Base-by-base conservation (phyloP, 73 alveolate genomes). In the Effrenium voratum region DNA sequence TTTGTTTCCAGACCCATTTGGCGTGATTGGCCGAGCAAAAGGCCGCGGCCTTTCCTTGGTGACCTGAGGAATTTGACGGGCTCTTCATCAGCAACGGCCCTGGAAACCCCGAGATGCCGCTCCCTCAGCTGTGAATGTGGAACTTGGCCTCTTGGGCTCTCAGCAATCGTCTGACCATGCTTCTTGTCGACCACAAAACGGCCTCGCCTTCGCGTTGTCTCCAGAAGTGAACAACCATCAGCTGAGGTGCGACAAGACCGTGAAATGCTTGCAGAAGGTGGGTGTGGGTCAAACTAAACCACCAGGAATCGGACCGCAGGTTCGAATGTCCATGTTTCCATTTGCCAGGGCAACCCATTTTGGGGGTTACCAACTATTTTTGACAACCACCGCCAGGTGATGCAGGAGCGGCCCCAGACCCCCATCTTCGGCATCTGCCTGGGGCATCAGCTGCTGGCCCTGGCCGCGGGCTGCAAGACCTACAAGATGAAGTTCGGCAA, bases 401-500 rank as follows among this genome's bases (percentile, higher is more conserved):
- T 93, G 99, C 44, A 57, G 49, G 75, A 66, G 45, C 93, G 99
- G 32, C 93, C 98, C 24, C 55, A 49, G 26, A 38, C 45, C 63
- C 99, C 99, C 76, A 81, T 93, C 83, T 93, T 93, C 63, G 99
- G 99, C 47, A 93, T 93, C 47, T 93, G 99, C 94, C 60, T 93
- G 60, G 99, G 99, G 47, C 81, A 93, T 32, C 99, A 93, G 99
- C 86, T 93, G 73, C 85, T 93, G n/a, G 40, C 99, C 59, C 63
- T 93, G 85, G 99, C 99, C 2, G 99, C 99, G n/a, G 99, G 99
- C 47, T 59, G 85, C 94, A 59, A 55, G 55, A 93, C 99, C 28
- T 93, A 75, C 99, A 93, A 93, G 94, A 93, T 93, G 99, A 93
- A 93, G 88, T 93, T 80, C 49, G 99, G 99, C 59, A 93, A 93